phyloP scores from a whole-genome alignment of 1,139 yeast genomes.

The Suhomyces bokatorum region DNA sequence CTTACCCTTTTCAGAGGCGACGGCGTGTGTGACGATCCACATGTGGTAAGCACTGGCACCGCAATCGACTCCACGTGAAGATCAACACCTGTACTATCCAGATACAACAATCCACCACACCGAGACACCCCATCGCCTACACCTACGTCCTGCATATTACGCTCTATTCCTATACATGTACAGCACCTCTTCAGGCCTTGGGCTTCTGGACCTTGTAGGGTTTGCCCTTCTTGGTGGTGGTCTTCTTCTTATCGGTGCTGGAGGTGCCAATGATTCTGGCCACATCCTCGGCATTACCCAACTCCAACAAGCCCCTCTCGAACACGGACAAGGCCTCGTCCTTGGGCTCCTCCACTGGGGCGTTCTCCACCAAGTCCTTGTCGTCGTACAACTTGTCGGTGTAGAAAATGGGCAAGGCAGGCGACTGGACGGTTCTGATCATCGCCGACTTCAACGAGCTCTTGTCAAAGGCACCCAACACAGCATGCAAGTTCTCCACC shows the following conservation, averaged over 20 bases:
- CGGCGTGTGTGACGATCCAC: conserved; percentile 17
- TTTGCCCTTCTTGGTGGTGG: conserved; percentile 20
- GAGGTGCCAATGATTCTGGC: conserved; percentile 47
- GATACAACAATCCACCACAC: background rate
- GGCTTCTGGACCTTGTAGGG: conserved; percentile 13
- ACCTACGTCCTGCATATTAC: conserved; percentile 4
- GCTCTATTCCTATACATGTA: conserved; percentile 2
- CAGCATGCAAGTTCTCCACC: conserved; percentile 56
- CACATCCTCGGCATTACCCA: conserved; percentile 71
- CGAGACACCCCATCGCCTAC: no score
- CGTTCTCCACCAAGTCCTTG: conserved; percentile 26
- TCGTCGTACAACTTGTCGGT: conserved; percentile 57
- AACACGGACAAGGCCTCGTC: conserved; percentile 52
- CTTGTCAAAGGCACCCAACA: conserved; percentile 50
- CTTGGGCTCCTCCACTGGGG: conserved; percentile 23
- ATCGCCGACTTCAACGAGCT: conserved; percentile 56
- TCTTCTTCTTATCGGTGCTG: no score
- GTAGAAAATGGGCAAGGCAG: conserved; percentile 80
- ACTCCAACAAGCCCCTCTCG: conserved; percentile 77
- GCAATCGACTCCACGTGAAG: background rate
- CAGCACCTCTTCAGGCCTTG: conserved; percentile 1
- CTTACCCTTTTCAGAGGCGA: conserved; percentile 4
- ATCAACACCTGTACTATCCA: no score
- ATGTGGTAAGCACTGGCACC: conserved; percentile 3
- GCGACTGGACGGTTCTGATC: conserved; percentile 71